Conservation (phyloP, 192 early-diverging fungal species). For the Pilaira anomala region DNA sequence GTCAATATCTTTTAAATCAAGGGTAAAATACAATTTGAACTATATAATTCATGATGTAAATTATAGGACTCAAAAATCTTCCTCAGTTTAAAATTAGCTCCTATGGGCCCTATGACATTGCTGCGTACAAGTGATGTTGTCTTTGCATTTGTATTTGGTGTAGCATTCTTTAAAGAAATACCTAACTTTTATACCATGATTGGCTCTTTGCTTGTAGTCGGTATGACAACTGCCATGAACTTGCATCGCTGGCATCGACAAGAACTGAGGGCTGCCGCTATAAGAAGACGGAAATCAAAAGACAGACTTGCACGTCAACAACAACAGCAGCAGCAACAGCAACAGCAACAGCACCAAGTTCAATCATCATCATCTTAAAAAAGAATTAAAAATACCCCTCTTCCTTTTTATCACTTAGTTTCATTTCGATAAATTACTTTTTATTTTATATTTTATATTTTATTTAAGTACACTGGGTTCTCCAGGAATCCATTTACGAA, state of each 20-base stretch:
- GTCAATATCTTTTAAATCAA: constrained; percentile 68
- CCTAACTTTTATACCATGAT: constrained; percentile 49
- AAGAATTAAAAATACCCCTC: background rate
- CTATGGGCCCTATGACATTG: constrained; percentile 62
- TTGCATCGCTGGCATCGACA: constrained; percentile 53
- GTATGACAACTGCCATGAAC: constrained; percentile 58
- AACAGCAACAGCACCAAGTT: background rate
- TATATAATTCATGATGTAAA: background rate
- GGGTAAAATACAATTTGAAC: constrained; percentile 41
- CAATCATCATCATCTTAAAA: background rate
- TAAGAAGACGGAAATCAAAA: background rate
- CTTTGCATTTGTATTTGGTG: constrained; percentile 73
- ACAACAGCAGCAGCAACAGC: background rate
- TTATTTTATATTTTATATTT: background rate
- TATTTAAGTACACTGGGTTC: constrained; percentile 26
- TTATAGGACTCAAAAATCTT: background rate
- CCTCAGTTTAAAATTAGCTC: constrained; percentile 60
- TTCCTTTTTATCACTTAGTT: no score
- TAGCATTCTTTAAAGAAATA: constrained; percentile 63
- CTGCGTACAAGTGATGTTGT: constrained; percentile 79
- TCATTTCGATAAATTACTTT: background rate
- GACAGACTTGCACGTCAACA: background rate
- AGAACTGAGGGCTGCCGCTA: background rate
- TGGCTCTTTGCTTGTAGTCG: constrained; percentile 61
- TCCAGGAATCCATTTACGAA: constrained; percentile 68